These are phyloP conservation scores for Microstroma glucosiphilum DNA, from an alignment of 1,284 basidiomycete species.

Conservation along the genomic window DNA sequence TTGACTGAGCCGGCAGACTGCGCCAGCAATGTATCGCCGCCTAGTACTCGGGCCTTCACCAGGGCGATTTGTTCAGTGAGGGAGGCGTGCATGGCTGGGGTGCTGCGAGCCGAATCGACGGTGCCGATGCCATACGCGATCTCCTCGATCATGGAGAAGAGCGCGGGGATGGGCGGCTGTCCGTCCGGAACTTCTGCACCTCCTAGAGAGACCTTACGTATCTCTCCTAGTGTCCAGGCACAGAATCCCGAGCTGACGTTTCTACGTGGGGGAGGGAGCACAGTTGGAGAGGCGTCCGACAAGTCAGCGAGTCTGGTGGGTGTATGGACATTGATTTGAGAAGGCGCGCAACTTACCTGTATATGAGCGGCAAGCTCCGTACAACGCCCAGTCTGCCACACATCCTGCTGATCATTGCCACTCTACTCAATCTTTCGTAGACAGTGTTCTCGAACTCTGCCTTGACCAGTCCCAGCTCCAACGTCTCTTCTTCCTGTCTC, in stretches of 20 bases:
- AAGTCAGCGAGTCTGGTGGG: too few species aligned
- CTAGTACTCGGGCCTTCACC: too few species aligned
- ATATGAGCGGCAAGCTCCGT: not conserved
- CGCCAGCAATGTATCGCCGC: too few species aligned
- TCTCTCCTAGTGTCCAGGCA: not conserved
- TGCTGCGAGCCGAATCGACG: not conserved
- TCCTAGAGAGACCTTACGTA: constrained; percentile 6
- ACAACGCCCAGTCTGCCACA: not conserved
- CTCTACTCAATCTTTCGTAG: not conserved
- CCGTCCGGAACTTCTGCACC: not conserved
- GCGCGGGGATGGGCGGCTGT: not conserved
- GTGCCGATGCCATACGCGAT: not conserved
- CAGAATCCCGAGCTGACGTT: constrained; percentile 2
- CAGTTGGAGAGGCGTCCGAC: not conserved
- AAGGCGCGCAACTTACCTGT: too few species aligned
- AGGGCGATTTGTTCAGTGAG: too few species aligned
- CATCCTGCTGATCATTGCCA: not conserved
- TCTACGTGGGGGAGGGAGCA: constrained; percentile 1
- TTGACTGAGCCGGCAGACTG: too few species aligned
- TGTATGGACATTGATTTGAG: too few species aligned
- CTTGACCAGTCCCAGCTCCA: not conserved
- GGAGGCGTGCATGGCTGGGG: not conserved
- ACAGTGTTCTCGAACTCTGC: not conserved
- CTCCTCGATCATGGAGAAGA: not conserved
- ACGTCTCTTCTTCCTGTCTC: not conserved